phyloP scores from a whole-genome alignment of 805 yeast species.

The Candida morakotiae region DNA sequence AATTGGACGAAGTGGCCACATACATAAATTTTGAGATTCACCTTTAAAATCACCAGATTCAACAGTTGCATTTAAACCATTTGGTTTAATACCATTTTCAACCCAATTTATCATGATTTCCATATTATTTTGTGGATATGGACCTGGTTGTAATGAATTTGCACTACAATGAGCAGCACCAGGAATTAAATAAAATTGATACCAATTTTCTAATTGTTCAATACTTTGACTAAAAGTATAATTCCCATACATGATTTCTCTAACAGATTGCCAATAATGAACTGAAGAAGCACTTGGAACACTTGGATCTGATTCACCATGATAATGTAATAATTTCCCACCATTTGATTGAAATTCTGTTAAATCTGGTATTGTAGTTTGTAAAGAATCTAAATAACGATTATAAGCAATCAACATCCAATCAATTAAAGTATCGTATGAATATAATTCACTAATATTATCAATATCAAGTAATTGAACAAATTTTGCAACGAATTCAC shows the following conservation, averaged over 20 bases:
- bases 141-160: neutral
- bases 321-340: neutral
- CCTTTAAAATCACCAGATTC: neutral
- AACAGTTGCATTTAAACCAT: neutral
- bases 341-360: neutral
- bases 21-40: neutral
- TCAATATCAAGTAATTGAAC: neutral
- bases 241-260: neutral
- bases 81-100: conserved; percentile 1
- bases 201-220: neutral
- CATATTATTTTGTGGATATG: neutral
- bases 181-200: neutral
- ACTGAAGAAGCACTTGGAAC: neutral
- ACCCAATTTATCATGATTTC: neutral
- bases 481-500: neutral
- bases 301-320: neutral
- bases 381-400: conserved; percentile 1
- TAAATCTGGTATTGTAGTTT: neutral
- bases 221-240: neutral
- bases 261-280: neutral
- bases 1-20: neutral
- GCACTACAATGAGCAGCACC: conserved; percentile 1
- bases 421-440: neutral
- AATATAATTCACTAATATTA: neutral
- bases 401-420: neutral